phyloP scores from a whole-genome alignment of 1,284 basidiomycete species.

The Cryptococcus wingfieldii region DNA sequence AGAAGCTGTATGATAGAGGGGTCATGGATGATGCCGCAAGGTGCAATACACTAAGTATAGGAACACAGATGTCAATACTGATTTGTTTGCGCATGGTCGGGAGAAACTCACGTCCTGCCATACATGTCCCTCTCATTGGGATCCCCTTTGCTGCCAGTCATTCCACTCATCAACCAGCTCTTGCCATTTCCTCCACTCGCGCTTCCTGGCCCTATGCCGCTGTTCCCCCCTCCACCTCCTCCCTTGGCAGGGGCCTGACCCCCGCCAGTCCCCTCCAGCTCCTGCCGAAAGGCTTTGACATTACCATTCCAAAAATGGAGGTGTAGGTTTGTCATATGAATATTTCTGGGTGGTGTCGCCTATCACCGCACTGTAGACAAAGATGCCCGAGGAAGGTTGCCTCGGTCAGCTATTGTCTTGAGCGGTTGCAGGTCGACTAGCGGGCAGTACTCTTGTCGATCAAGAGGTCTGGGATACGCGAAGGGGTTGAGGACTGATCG shows the following conservation, averaged over 20 bases:
- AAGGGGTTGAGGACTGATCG: not conserved
- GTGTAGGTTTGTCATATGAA: slow-evolving; percentile 61
- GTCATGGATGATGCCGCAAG: slow-evolving; percentile 63
- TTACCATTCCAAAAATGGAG: slow-evolving; percentile 69
- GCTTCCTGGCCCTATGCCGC: slow-evolving; percentile 38
- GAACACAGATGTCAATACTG: slow-evolving; percentile 54
- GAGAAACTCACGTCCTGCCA: slow-evolving; percentile 38
- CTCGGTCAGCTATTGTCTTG: slow-evolving; percentile 16
- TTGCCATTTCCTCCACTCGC: slow-evolving; percentile 52
- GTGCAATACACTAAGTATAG: slow-evolving; percentile 65
- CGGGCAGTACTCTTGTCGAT: no score
- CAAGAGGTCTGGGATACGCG: not conserved
- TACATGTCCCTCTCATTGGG: slow-evolving; percentile 46
- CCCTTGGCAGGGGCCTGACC: slow-evolving; percentile 10
- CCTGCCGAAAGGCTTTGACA: slow-evolving; percentile 74
- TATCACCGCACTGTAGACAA: not conserved
- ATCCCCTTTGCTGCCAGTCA: slow-evolving; percentile 48
- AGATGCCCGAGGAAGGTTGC: slow-evolving; percentile 29
- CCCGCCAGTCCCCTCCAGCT: slow-evolving; percentile 57
- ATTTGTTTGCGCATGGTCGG: not conserved
- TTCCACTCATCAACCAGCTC: slow-evolving; percentile 61
- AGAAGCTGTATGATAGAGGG: slow-evolving; percentile 68
- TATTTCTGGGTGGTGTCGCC: not conserved
- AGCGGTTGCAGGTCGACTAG: no score
- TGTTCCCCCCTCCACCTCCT: slow-evolving; percentile 43